Evolutionary conservation across 1,139 yeast species (phyloP).

Genomic region (Zygosaccharomyces sapae): DNA sequence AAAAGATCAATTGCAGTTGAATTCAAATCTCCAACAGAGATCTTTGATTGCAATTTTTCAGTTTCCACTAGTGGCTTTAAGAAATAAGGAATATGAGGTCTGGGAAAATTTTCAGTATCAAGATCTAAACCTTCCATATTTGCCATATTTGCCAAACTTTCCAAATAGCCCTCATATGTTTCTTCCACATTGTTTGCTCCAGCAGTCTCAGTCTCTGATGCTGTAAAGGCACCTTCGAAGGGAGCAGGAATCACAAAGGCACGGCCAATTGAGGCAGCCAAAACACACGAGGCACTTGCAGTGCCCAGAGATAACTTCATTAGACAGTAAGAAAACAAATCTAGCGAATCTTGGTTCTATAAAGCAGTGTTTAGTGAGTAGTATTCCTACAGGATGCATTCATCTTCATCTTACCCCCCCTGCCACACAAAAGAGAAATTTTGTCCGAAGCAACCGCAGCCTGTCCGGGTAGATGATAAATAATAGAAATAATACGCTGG

Average conservation of each 20-base stretch:
- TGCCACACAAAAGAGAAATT: background rate
- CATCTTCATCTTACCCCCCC: background rate
- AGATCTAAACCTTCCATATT: conserved; percentile 7
- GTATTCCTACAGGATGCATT: background rate
- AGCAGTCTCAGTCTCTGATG: conserved; percentile 6
- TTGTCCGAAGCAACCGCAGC: background rate
- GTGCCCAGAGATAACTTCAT: conserved; percentile 11
- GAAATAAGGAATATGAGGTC: conserved; percentile 31
- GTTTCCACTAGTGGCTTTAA: conserved; percentile 51
- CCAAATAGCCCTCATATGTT: conserved; percentile 5
- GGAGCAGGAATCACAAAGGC: conserved; percentile 24
- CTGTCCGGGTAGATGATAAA: background rate
- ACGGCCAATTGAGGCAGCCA: conserved; percentile 14
- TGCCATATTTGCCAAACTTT: conserved; percentile 4
- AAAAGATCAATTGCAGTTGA: conserved; percentile 61
- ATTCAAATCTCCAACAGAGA: conserved; percentile 55
- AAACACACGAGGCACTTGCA: conserved; percentile 8
- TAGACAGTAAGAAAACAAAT: background rate
- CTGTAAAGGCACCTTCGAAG: conserved; percentile 21
- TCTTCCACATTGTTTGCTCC: conserved; percentile 3
- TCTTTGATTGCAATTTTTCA: conserved; percentile 56
- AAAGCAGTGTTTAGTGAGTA: background rate
- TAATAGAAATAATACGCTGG: too few relatives aligned
- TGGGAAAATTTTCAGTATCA: conserved; percentile 11
- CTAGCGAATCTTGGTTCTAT: background rate